These are phyloP conservation scores for Trypanosoma rangeli DNA, from an alignment of 208 protist species.

Conservation along the genomic window DNA sequence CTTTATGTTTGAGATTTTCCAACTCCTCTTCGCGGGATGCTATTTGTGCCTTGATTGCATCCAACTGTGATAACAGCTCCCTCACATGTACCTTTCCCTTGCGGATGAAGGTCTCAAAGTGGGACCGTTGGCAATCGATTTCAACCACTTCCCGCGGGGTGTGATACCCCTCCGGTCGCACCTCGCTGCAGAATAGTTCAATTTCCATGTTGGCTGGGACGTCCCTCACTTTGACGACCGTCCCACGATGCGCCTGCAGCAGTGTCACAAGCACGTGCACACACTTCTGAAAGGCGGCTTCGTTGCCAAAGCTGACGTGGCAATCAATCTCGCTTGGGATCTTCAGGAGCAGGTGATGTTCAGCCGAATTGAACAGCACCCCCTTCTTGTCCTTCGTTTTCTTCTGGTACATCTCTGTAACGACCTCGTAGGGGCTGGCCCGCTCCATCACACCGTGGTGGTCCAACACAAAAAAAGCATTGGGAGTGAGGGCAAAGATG, in stretches of 20 bases:
- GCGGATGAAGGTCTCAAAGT: constrained; percentile 7
- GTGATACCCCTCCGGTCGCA: constrained; percentile 15
- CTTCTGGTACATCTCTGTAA: constrained; percentile 21
- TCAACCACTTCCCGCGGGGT: constrained; percentile 16
- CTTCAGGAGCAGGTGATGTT: constrained; percentile 20
- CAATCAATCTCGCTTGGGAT: constrained; percentile 20
- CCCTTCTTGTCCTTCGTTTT: constrained; percentile 18
- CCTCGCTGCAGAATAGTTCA: constrained; percentile 8
- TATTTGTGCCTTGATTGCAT: not conserved
- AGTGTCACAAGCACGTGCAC: not conserved
- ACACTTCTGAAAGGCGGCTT: constrained; percentile 2
- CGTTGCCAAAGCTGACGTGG: constrained; percentile 20
- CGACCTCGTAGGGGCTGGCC: constrained; percentile 6
- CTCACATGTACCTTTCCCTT: not conserved
- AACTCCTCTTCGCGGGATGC: not conserved
- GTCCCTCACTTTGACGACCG: not conserved
- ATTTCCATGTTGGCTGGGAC: constrained; percentile 10
- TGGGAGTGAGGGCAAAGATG: constrained; percentile 24
- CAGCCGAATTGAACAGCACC: not conserved
- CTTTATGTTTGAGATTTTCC: constrained; percentile 3
- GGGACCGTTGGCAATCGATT: constrained; percentile 10
- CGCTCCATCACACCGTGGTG: constrained; percentile 21
- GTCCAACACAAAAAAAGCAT: constrained; percentile 21
- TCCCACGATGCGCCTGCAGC: not conserved
- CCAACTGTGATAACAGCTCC: constrained; percentile 7